Base-by-base conservation (phyloP, 805 yeast species). In the Candida corydali region DNA sequence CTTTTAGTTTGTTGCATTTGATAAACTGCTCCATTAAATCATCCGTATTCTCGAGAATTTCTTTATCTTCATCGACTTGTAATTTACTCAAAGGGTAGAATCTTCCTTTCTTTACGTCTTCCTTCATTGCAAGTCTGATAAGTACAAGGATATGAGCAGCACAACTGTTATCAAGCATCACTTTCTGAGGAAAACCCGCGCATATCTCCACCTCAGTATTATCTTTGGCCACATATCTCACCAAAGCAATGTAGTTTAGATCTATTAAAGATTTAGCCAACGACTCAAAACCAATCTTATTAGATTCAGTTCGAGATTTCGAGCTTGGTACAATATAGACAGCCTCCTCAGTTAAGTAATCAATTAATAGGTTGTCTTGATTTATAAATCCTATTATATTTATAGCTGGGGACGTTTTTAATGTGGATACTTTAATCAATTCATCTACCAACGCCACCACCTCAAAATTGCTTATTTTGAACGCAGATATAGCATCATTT, bases 81-180 rank as follows among this genome's bases (percentile, higher is more conserved):
- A 32, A 15, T 11, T 32, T 32, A 3, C 11, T 8, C 12, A 32
- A 32, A 10, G 34, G 34, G 24, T 32, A 32, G 46, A 82, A 75
- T 17, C 65, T 67, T 3, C 88, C 76, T 11, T 78, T 64, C 45
- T 76, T 75, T 43, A 78, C 82, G 54, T 88, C 96, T 44, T 86
- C 95, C 29, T 73, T 71, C 55, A 75, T 85, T 1, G 96, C 93
- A 9, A 87, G 52, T 31, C 80, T 62, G 9, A 70, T 69, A 44
- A 80, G 52, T 1, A 73, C 58, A 37, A 86, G 67, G 0, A 70
- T 68, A 40, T 73, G 63, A 14, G 34, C 38, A 7, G 17, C 2
- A 18, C 48, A 48, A 1, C 54, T 45, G 8, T 29, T 18, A 8
- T 44, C 49, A 1, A 68, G 49, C 17, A 60, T 49, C 1, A 52